Evolutionary conservation across 2,329 filamentous ascomycete genomes (phyloP).

Genomic region (Reticulascus tulasneorum): DNA sequence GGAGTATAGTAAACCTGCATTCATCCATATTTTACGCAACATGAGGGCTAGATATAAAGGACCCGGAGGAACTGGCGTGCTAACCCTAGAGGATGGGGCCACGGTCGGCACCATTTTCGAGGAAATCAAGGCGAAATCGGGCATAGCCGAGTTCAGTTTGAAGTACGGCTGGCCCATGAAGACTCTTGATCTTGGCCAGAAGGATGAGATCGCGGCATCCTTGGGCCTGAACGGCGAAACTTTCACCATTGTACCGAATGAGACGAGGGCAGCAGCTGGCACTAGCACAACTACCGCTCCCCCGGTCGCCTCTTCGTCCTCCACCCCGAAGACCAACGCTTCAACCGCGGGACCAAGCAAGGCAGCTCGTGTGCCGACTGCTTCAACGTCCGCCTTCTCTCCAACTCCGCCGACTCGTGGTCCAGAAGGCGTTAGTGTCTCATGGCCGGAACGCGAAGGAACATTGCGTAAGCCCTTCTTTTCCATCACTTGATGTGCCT

Average conservation of each 20-base stretch:
- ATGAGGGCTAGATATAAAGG: slow-evolving; percentile 76
- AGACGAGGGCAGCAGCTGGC: slow-evolving; percentile 17
- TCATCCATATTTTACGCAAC: slow-evolving; percentile 3
- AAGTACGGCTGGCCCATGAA: slow-evolving; percentile 84
- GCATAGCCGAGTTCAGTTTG: slow-evolving; percentile 63
- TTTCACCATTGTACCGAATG: slow-evolving; percentile 44
- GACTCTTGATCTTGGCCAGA: slow-evolving; percentile 57
- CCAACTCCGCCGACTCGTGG: slow-evolving; percentile 11
- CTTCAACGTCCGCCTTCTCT: slow-evolving; percentile 5
- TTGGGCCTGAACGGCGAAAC: slow-evolving; percentile 47
- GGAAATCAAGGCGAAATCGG: slow-evolving; percentile 60
- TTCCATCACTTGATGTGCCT: slow-evolving; percentile 26
- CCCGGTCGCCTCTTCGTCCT: slow-evolving; percentile 10
- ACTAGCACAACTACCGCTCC: slow-evolving; percentile 2
- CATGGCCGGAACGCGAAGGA: slow-evolving; percentile 47
- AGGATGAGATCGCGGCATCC: slow-evolving; percentile 42
- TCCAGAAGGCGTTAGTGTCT: slow-evolving; percentile 33
- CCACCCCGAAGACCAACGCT: slow-evolving; percentile 3
- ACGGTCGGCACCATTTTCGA: slow-evolving; percentile 59
- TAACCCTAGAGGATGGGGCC: slow-evolving; percentile 66
- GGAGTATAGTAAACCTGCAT: no score
- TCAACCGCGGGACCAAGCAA: no score
- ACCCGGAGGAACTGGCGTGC: slow-evolving; percentile 66
- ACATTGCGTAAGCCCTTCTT: slow-evolving; percentile 40
- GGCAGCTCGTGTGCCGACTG: no score